Evolutionary conservation across 208 protist genomes (phyloP).

Genomic region (Phytomonas francai): DNA sequence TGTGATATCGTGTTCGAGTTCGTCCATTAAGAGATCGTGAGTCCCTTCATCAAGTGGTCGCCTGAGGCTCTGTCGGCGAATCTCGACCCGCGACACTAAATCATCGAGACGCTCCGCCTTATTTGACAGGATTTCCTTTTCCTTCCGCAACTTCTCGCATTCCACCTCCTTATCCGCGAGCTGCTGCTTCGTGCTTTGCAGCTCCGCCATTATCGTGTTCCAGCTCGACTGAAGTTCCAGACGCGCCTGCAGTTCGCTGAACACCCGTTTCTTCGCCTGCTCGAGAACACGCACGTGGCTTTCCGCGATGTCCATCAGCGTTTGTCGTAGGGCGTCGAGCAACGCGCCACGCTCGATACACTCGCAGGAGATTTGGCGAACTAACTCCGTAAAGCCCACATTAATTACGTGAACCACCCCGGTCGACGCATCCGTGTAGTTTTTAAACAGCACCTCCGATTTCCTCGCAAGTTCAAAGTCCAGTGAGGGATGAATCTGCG

Average conservation of each 20-base stretch:
- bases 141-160: slow-evolving; percentile 15
- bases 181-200: slow-evolving; percentile 19
- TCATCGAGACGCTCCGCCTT: slow-evolving; percentile 71
- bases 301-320: slow-evolving; percentile 46
- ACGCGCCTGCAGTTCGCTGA: slow-evolving; percentile 28
- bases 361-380: slow-evolving; percentile 45
- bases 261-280: slow-evolving; percentile 55
- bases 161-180: slow-evolving; percentile 17
- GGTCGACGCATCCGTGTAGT: slow-evolving; percentile 53
- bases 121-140: slow-evolving; percentile 28
- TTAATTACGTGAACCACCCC: slow-evolving; percentile 58
- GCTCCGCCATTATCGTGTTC: not conserved
- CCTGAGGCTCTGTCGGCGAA: slow-evolving; percentile 49
- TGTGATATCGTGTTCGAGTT: slow-evolving; percentile 61
- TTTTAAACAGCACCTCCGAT: slow-evolving; percentile 33
- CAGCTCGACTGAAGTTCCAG: slow-evolving; percentile 12
- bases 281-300: slow-evolving; percentile 48
- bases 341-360: slow-evolving; percentile 79
- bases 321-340: slow-evolving; percentile 69
- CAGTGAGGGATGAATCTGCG: slow-evolving; percentile 11
- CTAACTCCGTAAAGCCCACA: slow-evolving; percentile 70
- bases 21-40: slow-evolving; percentile 46
- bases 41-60: slow-evolving; percentile 34
- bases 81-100: slow-evolving; percentile 49
- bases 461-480: slow-evolving; percentile 21